Base-by-base conservation (phyloP, 805 yeast genomes). In the Kazachstania kunashirensis region DNA sequence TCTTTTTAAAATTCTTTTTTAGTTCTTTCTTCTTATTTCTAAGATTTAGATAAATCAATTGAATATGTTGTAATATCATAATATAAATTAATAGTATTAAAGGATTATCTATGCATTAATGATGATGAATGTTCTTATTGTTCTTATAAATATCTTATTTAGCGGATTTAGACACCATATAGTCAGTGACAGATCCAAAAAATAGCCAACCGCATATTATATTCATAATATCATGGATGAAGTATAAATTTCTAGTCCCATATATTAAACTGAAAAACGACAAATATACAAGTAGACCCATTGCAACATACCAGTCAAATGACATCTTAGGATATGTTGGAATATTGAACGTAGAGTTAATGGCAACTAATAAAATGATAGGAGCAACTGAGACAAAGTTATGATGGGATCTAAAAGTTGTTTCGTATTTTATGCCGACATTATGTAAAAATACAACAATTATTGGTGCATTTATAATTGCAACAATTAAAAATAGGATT, bases 371-470 rank as follows among this genome's bases (percentile, higher is more conserved):
- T 8, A 77, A 41, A 7, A 85, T 66, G 2, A 82, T 75, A 0
- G 96, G 95, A 11, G 79, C 61, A 17, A 86, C 72, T 0, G 95
- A 81, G 36, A 86, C 57, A 29, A 83, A 64, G 51, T 84, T 86
- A 55, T 88, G 95, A 55, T 85, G 94, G 0, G 95, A 80, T 5
- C 83, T 73, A 51, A 85, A 85, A 13, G 94, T 86, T 0, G 92
- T 82, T 38, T 68, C 71, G 94, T 95, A 84, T 46, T 70, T 73
- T 14, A 84, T 68, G 1, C 81, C 70, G 40, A 85, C 65, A 50
- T 86, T 83, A 50, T 84, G 95, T 24, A 83, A 62, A 66, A 86
- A 85, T 1, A 86, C 95, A 40, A 85, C 65, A 20, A 86, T 53
- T 2, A 82, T 75, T 0, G 96, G 95, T 1, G 78, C 63, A 48